Percentiles rank a stretch among this genome's conserved stretches.
Evolutionary conservation across 2,329 filamentous ascomycete species (phyloP).

Genomic region (Didymella lethalis): DNA sequence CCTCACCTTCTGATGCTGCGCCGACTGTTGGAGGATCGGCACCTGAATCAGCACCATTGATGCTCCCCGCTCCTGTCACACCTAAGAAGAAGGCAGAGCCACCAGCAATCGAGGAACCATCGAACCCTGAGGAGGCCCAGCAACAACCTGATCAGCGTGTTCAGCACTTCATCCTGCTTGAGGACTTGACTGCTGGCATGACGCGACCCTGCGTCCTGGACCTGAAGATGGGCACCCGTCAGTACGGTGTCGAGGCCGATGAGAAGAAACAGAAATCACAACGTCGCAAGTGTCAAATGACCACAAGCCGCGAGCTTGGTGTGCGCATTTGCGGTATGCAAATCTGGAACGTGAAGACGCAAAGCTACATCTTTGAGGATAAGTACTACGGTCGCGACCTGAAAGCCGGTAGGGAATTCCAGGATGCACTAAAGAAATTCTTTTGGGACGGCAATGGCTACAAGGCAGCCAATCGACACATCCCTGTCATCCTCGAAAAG

Average conservation of each 20-base stretch:
- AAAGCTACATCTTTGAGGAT: slow-evolving; percentile 93
- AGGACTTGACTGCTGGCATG: slow-evolving; percentile 97
- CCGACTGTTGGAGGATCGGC: background rate
- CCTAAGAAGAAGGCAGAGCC: slow-evolving; percentile 25
- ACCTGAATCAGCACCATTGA: slow-evolving; percentile 31
- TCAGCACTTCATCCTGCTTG: slow-evolving; percentile 90
- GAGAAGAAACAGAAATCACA: slow-evolving; percentile 95
- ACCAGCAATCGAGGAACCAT: slow-evolving; percentile 29
- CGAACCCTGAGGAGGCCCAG: slow-evolving; percentile 56
- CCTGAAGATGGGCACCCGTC: slow-evolving; percentile 97
- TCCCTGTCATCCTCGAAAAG: slow-evolving; percentile 86
- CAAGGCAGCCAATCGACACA: slow-evolving; percentile 81
- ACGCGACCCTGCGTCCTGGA: slow-evolving; percentile 95
- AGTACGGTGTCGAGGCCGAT: slow-evolving; percentile 91
- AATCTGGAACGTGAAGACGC: slow-evolving; percentile 86
- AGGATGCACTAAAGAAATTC: slow-evolving; percentile 85
- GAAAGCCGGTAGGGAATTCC: slow-evolving; percentile 87
- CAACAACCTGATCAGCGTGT: slow-evolving; percentile 68
- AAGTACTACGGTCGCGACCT: slow-evolving; percentile 95
- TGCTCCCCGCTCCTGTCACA: slow-evolving; percentile 45
- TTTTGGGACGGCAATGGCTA: slow-evolving; percentile 88
- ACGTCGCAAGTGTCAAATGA: slow-evolving; percentile 88
- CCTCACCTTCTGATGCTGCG: background rate
- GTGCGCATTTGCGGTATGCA: slow-evolving; percentile 96
- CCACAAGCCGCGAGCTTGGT: slow-evolving; percentile 88